Evolutionary conservation across 2,329 filamentous ascomycete genomes (phyloP), one percentile per base, ranked within the genome.

Genomic region (Cordyceps fumosorosea): DNA sequence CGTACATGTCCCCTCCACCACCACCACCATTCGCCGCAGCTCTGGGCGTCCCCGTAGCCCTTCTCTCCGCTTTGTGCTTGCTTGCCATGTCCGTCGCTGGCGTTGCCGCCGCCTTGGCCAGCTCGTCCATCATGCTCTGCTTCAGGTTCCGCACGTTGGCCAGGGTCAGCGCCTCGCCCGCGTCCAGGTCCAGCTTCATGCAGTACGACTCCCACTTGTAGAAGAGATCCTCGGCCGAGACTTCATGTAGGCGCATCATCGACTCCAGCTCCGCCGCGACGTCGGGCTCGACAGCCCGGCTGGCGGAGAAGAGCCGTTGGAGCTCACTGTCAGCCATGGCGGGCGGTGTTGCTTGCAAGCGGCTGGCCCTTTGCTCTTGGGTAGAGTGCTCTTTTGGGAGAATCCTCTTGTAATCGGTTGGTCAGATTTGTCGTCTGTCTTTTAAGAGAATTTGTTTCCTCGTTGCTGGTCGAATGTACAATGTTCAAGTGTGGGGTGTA

Each of bases 121-220:
- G 78, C 44, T 84, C 82, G 69, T 97, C 92, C 71, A 93, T 91
- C 8, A 97, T 82, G 70, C 90, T 88, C 71, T 91, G 89, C 74
- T 96, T 96, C 72, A 99, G 89, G 61, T 86, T 85, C 50, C 89
- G 84, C 52, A 90, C 84, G 0, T 84, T 88, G 44, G 89, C 84
- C 48, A 96, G 80, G 54, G 89, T 85, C 11, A 77, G 62, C 64
- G 90, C 77, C 64, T 82, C 87, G 65, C 87, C 87, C 62, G 91
- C 89, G 62, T 96, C 91, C 54, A 85, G 79, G 26, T 93, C 91
- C 87, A 98, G 92, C 76, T 93, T 96, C 73, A 99, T 89, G 75
- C 90, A 93, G 80, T 97, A 98, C 0, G 92, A 93, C 75, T 99
- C 95, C 95, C 95, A 99, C 81, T 98, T 98, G 85, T 91, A 97